Evolutionary conservation across 2,329 filamentous ascomycete species (phyloP), one percentile per base, ranked within the genome.

Genomic region (Ophiostoma sp.): DNA sequence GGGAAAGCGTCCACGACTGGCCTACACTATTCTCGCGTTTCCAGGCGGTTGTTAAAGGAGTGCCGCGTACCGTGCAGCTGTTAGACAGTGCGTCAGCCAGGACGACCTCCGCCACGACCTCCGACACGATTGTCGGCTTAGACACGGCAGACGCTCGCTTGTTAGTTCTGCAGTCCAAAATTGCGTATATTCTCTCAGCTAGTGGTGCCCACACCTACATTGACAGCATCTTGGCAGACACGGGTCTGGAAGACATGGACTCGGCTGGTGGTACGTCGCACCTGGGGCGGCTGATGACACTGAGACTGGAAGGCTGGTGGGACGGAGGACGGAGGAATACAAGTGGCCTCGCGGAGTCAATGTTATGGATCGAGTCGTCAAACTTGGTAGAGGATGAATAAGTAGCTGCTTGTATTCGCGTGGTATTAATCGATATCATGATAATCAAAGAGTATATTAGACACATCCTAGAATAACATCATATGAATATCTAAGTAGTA

Each of bases 291-390:
- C 66, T 71, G 40, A 66, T 71, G 70, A 65, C 65, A 55, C 67
- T 71, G 62, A 67, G 70, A 12, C 68, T 71, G 6, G 68, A 71
- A 9, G 70, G 70, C 18, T 71, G 70, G 70, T 70, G 70, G 68
- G 64, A 70, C 41, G 70, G 70, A 1, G 40, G 60, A 4, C 38
- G 40, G 4, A 60, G 38, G 11, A 38, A 38, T 44, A 44, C 27
- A 36, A 38, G 38, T 4, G 38, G 58, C 41, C 36, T 7, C n/a
- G 38, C 16, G 4, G 38, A 42, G 16, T 42, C 38, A 2, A 18
- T 41, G 7, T 55, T 55, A 3, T 63, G 60, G 60, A 9, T 63
- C 5, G 60, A 63, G 40, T 41, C 60, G 16, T 41, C 38, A 7
- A 42, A 5, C n/a, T 18, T 63, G 27, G 40, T 63, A n/a, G 14